A percentile compares a stretch with the other conserved stretches of the same genome.
phyloP scores from a whole-genome alignment of 1,139 yeast species.

The Yamadazyma mexicana region DNA sequence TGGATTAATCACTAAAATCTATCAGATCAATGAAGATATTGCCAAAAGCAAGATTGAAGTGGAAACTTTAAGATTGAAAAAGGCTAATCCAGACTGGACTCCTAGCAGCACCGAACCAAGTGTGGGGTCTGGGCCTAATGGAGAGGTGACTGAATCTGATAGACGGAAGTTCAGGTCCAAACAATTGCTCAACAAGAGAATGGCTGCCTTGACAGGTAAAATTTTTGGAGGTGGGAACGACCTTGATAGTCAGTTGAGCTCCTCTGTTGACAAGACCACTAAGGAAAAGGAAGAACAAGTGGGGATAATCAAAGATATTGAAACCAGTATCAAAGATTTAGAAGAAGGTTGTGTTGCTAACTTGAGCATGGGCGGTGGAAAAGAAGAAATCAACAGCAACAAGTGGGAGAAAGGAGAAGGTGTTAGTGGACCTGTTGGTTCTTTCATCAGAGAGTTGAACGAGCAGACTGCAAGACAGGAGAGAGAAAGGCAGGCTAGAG shows the following conservation, averaged over 20 bases:
- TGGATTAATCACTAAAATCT: slow-evolving; percentile 58
- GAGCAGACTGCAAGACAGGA: slow-evolving; percentile 16
- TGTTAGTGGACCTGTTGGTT: slow-evolving; percentile 60
- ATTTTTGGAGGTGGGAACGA: slow-evolving; percentile 42
- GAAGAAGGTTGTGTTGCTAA: slow-evolving; percentile 58
- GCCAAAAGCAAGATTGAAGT: slow-evolving; percentile 66
- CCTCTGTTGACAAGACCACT: slow-evolving; percentile 54
- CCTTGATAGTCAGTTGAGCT: slow-evolving; percentile 55
- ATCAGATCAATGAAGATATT: slow-evolving; percentile 64
- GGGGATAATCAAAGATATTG: slow-evolving; percentile 68
- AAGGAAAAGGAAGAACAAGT: slow-evolving; percentile 57
- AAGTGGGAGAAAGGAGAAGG: slow-evolving; percentile 90
- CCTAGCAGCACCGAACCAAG: slow-evolving; percentile 50
- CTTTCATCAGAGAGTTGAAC: slow-evolving; percentile 60
- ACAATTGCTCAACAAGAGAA: slow-evolving; percentile 74
- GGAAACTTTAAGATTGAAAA: slow-evolving; percentile 52
- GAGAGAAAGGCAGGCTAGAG: slow-evolving; percentile 5
- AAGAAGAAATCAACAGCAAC: slow-evolving; percentile 55
- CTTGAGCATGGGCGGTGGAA: slow-evolving; percentile 39
- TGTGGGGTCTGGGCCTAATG: slow-evolving; percentile 82
- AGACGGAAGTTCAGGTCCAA: slow-evolving; percentile 75
- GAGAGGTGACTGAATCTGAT: slow-evolving; percentile 79
- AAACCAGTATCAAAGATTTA: slow-evolving; percentile 68
- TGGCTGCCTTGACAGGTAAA: slow-evolving; percentile 91
- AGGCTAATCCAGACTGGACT: slow-evolving; percentile 61